phyloP scores from a whole-genome alignment of 2,329 filamentous ascomycete species.

The Trichoderma citrinoviride region DNA sequence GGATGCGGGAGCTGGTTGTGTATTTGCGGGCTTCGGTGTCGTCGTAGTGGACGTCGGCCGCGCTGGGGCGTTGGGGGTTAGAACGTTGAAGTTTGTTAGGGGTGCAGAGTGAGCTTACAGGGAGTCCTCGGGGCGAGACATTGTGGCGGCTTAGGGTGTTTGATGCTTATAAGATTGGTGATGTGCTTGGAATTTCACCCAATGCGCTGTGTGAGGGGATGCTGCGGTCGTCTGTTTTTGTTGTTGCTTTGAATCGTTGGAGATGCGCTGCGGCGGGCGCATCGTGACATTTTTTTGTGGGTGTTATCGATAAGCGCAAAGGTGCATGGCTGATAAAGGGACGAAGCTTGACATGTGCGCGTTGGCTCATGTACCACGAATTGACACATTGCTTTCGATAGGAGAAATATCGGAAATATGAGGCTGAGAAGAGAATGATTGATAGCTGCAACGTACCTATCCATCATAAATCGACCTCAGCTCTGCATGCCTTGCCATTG shows the following conservation, averaged over 20 bases:
- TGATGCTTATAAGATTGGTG: neutral
- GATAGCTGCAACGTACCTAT: too few relatives aligned
- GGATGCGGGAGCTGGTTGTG: constrained; percentile 92
- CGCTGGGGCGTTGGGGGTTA: constrained; percentile 50
- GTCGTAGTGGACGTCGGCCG: constrained; percentile 96
- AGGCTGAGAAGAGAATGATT: too few relatives aligned
- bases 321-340: neutral
- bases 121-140: constrained; percentile 96
- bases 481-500: neutral
- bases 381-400: neutral
- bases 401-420: too few relatives aligned
- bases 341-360: neutral
- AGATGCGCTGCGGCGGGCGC: neutral
- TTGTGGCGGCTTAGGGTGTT: constrained; percentile 44
- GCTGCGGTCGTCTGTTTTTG: neutral
- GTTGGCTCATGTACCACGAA: too few relatives aligned
- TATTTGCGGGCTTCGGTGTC: constrained; percentile 95
- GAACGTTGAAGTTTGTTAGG: neutral
- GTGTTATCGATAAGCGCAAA: constrained; percentile 23
- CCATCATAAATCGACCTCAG: too few relatives aligned
- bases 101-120: constrained; percentile 56
- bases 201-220: neutral
- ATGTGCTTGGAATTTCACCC: neutral
- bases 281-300: constrained; percentile 20
- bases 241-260: neutral